Conservation (phyloP, 2,329 filamentous ascomycete genomes). For the Claviceps paspali region DNA sequence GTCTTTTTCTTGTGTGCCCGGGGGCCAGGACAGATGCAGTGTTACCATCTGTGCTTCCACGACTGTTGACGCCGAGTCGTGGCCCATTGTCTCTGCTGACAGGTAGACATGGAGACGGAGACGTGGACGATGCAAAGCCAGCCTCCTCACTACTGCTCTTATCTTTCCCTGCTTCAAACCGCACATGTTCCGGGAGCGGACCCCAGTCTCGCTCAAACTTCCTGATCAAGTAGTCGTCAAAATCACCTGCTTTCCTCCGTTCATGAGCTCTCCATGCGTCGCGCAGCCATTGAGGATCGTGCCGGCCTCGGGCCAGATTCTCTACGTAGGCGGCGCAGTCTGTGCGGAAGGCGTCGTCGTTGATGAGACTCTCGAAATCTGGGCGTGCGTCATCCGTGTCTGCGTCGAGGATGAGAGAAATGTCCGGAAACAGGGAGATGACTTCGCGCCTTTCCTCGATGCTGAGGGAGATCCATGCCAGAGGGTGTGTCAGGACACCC, state of each 20-base stretch:
- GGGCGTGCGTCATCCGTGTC: constrained; percentile 23
- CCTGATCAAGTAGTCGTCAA: constrained; percentile 29
- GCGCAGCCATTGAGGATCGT: constrained; percentile 37
- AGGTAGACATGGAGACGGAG: too few relatives aligned
- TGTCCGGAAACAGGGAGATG: constrained; percentile 22
- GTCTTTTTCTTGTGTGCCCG: background rate
- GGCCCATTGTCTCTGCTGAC: background rate
- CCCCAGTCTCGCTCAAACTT: constrained; percentile 35
- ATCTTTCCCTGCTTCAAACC: constrained; percentile 3
- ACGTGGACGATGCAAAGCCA: background rate
- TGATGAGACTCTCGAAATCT: constrained; percentile 26
- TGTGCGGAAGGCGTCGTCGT: constrained; percentile 31
- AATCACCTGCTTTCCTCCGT: constrained; percentile 31
- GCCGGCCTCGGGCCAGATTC: constrained; percentile 29
- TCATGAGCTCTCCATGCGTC: constrained; percentile 36
- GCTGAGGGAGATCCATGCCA: constrained; percentile 23
- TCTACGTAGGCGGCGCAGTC: constrained; percentile 31
- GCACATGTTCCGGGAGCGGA: constrained; percentile 21
- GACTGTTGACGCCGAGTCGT: background rate
- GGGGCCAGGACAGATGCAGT: background rate
- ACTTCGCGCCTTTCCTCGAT: constrained; percentile 20
- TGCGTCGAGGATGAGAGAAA: constrained; percentile 21
- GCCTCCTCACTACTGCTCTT: background rate
- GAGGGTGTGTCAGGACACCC: constrained; percentile 22
- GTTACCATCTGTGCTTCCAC: background rate